Base-by-base conservation (phyloP, 2,329 filamentous ascomycete genomes). In the Aureobasidium namibiae region DNA sequence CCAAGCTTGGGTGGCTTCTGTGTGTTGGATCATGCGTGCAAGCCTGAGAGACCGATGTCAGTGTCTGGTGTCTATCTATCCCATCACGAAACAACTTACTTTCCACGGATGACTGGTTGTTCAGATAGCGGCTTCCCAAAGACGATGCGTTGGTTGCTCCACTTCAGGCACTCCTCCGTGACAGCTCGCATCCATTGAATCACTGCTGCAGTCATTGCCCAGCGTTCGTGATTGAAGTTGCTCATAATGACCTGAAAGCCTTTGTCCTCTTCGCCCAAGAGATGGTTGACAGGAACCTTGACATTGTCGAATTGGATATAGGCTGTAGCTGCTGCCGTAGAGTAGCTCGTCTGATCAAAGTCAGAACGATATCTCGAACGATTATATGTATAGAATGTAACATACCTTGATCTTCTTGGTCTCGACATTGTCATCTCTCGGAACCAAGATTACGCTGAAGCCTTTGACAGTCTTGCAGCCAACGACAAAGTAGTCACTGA, bases 251-350 rank as follows among this genome's bases (percentile, higher is more conserved):
- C 88, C 62, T 86, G 82, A 68, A 95, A 92, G 7, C 90, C 90
- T 76, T 92, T 89, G 78, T 94, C 84, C 74, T 95, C 90, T 69
- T 89, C 78, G 62, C 90, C 90, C 6, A 95, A 77, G 16, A 95
- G 76, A 72, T 94, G 86, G 69, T 85, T 82, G 0, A 84, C 86
- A 0, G 90, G 90, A 0, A 95, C 90, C 76, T 90, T 91, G 72
- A 92, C 89, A 65, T 94, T 88, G 73, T 92, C 88, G 71, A 89
- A 92, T 53, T 90, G 89, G 67, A 95, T 82, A 71, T 83, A 92
- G 3, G 88, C 82, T 0, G 90, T 94, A 21, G 84, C 90, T 3
- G 90, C 90, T 0, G 89, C 76, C 2, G 89, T 81, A 0, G 88
- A 92, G 75, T 95, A 95, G 10, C 82, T 84, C 0, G 88, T 91